Evolutionary conservation across 1,139 yeast species (phyloP).

Genomic region (Blastobotrys niveus): DNA sequence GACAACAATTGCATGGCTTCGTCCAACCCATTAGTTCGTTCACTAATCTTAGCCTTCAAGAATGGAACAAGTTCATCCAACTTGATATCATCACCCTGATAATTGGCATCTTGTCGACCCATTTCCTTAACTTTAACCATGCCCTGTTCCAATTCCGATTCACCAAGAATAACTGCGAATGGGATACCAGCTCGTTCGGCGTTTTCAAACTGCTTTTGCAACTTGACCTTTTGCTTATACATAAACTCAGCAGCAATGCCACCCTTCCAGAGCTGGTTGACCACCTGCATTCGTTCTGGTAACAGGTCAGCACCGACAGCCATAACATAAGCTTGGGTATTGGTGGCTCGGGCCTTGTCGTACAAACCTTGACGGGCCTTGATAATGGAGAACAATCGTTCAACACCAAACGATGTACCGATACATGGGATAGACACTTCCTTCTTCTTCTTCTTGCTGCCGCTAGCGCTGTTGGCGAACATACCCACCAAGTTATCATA

Average conservation of each 20-base stretch:
- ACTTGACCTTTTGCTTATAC: constrained; percentile 87
- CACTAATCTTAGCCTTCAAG: constrained; percentile 50
- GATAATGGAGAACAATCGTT: constrained; percentile 83
- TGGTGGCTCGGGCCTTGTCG: constrained; percentile 63
- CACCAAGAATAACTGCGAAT: constrained; percentile 87
- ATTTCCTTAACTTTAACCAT: constrained; percentile 76
- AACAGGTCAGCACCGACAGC: constrained; percentile 97
- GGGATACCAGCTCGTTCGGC: constrained; percentile 94
- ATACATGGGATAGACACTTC: constrained; percentile 86
- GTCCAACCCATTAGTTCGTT: constrained; percentile 21
- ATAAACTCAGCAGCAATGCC: constrained; percentile 88
- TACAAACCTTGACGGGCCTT: constrained; percentile 63
- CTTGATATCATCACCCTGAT: constrained; percentile 74
- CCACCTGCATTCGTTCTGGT: constrained; percentile 81
- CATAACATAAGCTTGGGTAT: constrained; percentile 92
- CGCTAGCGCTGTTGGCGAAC: constrained; percentile 60
- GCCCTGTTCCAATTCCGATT: constrained; percentile 82
- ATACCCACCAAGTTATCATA: constrained; percentile 93
- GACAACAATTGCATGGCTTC: constrained; percentile 23
- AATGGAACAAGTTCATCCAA: constrained; percentile 51
- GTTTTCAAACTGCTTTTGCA: constrained; percentile 93
- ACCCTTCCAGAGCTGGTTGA: constrained; percentile 77
- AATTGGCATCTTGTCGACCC: constrained; percentile 84
- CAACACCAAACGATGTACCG: constrained; percentile 95
- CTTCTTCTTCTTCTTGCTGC: constrained; percentile 62